Conservation (phyloP, 306 rosid species). For the Vigna hirtella region DNA sequence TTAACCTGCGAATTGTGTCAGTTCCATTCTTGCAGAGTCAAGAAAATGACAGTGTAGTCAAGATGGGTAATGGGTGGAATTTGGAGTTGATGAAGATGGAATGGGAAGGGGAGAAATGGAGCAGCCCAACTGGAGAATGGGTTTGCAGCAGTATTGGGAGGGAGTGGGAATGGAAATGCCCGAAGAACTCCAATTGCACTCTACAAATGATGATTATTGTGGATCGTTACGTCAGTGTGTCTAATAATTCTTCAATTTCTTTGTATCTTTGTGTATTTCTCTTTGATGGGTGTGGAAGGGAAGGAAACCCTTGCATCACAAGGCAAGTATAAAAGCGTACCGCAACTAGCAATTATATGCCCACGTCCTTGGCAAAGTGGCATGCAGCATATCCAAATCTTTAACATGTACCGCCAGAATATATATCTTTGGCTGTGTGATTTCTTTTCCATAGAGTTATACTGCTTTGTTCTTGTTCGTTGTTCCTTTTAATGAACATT, state of each 20-base stretch:
- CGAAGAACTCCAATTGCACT: not conserved
- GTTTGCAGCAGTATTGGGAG: not conserved
- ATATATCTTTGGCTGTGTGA: not conserved
- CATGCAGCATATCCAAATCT: not conserved
- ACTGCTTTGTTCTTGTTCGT: not conserved
- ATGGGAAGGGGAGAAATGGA: not conserved
- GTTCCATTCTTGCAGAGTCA: not conserved
- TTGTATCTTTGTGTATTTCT: not conserved
- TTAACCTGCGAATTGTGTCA: not conserved
- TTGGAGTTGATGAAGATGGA: not conserved
- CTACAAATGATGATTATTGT: slow-evolving; percentile 3
- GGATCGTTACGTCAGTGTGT: not conserved
- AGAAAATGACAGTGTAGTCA: not conserved
- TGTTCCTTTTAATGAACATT: not conserved
- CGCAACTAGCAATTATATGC: not conserved
- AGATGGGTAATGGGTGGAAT: not conserved
- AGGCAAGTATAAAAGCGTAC: not conserved
- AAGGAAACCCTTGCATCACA: slow-evolving; percentile 5
- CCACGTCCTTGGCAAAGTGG: not conserved
- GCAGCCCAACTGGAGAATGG: not conserved
- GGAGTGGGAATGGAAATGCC: not conserved
- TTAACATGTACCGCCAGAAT: not conserved
- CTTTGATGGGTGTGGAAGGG: not conserved
- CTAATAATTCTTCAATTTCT: not conserved
- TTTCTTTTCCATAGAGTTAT: not conserved